Evolutionary conservation across 176 grass and related monocot genomes (phyloP).

Genomic region (Rhynchospora tenuis): DNA sequence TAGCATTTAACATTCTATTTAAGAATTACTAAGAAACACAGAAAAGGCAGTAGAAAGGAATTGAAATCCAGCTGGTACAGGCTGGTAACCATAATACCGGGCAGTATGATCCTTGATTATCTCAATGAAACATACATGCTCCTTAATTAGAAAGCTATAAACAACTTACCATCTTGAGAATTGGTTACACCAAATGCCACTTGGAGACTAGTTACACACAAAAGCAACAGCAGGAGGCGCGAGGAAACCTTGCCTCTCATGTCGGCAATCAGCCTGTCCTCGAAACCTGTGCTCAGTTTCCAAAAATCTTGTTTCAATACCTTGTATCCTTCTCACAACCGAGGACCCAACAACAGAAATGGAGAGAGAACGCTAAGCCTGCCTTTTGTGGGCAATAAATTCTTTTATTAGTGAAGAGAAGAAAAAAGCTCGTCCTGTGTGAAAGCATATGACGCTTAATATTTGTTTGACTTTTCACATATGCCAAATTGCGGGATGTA

Average conservation of each 20-base stretch:
- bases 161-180: conserved; percentile 68
- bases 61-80: conserved; percentile 12
- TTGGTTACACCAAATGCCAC: conserved; percentile 40
- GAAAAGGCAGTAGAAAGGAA: conserved; percentile 11
- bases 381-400: background rate
- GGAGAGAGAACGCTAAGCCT: background rate
- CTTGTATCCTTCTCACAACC: conserved; percentile 10
- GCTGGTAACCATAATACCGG: background rate
- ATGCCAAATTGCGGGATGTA: conserved; percentile 3
- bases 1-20: background rate
- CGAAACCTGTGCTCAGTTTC: background rate
- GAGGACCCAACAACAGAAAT: background rate
- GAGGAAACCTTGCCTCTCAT: conserved; percentile 19
- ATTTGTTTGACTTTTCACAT: background rate
- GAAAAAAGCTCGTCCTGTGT: background rate
- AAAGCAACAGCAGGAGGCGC: conserved; percentile 41
- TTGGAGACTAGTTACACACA: conserved; percentile 32
- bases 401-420: background rate
- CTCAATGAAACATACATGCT: background rate
- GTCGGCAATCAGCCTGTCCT: background rate
- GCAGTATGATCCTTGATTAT: background rate
- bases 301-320: background rate
- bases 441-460: background rate
- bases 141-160: background rate
- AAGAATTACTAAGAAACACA: background rate